These are phyloP conservation scores for Cladophialophora yegresii DNA, from an alignment of 2,329 filamentous ascomycete genomes.

Conservation along the genomic window DNA sequence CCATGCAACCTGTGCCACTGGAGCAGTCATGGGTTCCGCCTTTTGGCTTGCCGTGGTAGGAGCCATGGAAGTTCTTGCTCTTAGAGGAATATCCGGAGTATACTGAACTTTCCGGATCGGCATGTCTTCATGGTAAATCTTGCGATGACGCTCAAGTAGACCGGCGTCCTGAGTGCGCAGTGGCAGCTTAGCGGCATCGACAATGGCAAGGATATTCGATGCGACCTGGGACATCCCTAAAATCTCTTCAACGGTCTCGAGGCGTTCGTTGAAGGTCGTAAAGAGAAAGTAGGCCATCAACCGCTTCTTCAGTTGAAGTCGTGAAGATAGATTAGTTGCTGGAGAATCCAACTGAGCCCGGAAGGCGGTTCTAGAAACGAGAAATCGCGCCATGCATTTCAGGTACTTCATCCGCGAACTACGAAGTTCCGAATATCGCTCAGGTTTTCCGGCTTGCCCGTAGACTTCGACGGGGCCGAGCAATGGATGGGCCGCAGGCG, in stretches of 20 bases:
- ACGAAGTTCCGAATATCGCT: neutral
- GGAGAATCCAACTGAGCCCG: neutral
- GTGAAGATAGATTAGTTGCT: neutral
- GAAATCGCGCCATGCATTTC: neutral
- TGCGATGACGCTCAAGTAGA: conserved; percentile 6
- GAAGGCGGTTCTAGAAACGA: neutral
- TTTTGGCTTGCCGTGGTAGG: neutral
- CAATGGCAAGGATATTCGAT: conserved; percentile 17
- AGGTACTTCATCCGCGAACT: neutral
- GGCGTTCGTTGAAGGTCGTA: conserved; percentile 21
- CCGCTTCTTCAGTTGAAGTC: neutral
- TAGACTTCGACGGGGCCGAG: conserved; percentile 21
- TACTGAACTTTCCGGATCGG: neutral
- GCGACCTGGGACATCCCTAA: conserved; percentile 10
- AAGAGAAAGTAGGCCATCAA: conserved; percentile 23
- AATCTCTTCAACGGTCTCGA: conserved; percentile 5
- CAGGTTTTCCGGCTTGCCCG: neutral
- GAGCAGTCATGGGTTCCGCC: neutral
- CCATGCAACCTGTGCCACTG: neutral
- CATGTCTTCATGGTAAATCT: neutral
- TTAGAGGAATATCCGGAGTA: neutral
- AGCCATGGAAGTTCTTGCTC: neutral
- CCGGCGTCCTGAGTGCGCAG: conserved; percentile 10
- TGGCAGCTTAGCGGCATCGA: conserved; percentile 17
- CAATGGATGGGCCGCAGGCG: neutral